Conservation (phyloP, 306 rosid species). For the Gynostemma pentaphyllum region DNA sequence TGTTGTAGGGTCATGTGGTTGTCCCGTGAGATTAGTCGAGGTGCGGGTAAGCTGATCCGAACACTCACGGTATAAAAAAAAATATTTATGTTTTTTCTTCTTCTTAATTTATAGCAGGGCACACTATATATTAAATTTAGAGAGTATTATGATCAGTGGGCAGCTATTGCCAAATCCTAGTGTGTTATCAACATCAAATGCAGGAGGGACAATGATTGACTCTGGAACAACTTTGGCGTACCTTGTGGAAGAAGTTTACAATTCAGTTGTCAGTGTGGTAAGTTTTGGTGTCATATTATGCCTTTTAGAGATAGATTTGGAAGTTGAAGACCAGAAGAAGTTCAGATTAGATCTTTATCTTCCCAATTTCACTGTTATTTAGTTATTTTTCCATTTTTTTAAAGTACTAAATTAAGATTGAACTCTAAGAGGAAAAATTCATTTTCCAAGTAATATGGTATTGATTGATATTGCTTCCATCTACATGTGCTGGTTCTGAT, state of each 20-base stretch:
- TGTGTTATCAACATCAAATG: conserved; percentile 50
- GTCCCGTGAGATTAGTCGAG: no score
- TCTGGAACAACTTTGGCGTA: conserved; percentile 87
- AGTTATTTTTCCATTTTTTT: background rate
- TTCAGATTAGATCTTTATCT: background rate
- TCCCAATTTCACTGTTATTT: background rate
- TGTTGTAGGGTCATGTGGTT: no score
- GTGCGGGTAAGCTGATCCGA: no score
- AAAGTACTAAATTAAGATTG: no score
- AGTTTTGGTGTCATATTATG: conserved; percentile 14
- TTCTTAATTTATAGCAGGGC: conserved; percentile 34
- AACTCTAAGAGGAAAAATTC: no score
- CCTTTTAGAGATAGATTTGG: background rate
- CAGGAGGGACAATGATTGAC: conserved; percentile 75
- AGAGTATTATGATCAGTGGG: conserved; percentile 75
- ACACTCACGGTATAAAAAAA: no score
- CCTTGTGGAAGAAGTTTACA: conserved; percentile 78
- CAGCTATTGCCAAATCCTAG: conserved; percentile 49
- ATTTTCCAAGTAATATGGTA: background rate
- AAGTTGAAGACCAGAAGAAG: background rate
- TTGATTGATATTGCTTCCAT: background rate
- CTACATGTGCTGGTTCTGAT: conserved; percentile 15
- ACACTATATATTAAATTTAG: conserved; percentile 75
- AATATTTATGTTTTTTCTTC: background rate
- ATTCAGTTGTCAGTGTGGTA: conserved; percentile 67